Evolutionary conservation across 1,284 basidiomycete genomes (phyloP).

Genomic region (Pseudozyma flocculosa): DNA sequence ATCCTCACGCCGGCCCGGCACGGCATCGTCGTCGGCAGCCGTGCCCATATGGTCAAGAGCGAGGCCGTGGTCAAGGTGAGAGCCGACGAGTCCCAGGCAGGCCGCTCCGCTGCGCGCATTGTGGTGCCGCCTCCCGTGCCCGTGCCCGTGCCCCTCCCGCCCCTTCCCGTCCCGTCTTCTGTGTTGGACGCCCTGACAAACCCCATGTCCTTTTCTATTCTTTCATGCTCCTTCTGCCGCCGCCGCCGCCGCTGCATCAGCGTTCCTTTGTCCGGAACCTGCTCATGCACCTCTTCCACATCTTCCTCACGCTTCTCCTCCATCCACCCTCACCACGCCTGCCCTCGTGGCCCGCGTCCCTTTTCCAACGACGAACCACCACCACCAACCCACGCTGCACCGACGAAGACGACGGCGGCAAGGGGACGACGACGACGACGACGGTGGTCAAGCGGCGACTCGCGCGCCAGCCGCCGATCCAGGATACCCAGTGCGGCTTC

Average conservation of each 20-base stretch:
- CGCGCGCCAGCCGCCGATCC: constrained; percentile 72
- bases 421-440: neutral
- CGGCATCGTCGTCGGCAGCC: constrained; percentile 72
- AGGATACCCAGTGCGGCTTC: constrained; percentile 95
- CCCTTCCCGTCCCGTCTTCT: too few species aligned
- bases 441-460: constrained; percentile 1
- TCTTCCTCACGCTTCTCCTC: constrained; percentile 41
- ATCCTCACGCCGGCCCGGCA: constrained; percentile 61
- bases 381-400: too few species aligned
- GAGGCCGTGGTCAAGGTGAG: constrained; percentile 89
- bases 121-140: too few species aligned
- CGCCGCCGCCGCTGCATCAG: too few species aligned
- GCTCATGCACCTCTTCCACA: constrained; percentile 87
- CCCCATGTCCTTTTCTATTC: too few species aligned
- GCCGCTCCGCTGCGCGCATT: too few species aligned
- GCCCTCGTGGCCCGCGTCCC: neutral
- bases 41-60: constrained; percentile 85
- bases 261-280: constrained; percentile 82
- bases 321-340: constrained; percentile 32
- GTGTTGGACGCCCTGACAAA: too few species aligned
- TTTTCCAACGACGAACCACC: neutral
- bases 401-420: too few species aligned
- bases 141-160: too few species aligned
- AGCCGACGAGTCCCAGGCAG: too few species aligned
- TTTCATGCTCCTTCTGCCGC: too few species aligned